A percentile compares a stretch with the other conserved stretches of the same genome.
These are phyloP conservation scores for Wickerhamomyces queroliae DNA, from an alignment of 805 yeast species.

Conservation along the genomic window DNA sequence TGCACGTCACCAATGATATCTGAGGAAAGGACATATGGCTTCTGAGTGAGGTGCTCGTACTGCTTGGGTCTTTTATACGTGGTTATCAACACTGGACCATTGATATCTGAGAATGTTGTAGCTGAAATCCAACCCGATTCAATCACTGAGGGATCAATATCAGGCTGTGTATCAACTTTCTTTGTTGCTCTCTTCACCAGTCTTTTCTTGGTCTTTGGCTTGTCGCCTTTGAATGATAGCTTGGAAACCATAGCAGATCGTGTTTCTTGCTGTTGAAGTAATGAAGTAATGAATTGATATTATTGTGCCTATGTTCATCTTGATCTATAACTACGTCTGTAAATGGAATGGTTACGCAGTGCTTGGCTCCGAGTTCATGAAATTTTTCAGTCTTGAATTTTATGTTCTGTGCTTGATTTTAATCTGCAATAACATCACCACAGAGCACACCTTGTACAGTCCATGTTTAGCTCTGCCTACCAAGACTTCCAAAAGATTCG, in stretches of 20 bases:
- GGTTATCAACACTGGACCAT: conserved; percentile 28
- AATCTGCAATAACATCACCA: too few relatives aligned
- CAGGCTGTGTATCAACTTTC: conserved; percentile 2
- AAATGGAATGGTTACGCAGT: too few relatives aligned
- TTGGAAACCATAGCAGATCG: conserved; percentile 33
- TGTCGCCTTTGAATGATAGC: conserved; percentile 32
- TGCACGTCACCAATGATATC: conserved; percentile 3
- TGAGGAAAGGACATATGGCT: not conserved
- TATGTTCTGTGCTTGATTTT: too few relatives aligned
- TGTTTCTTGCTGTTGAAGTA: too few relatives aligned
- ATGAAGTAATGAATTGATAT: too few relatives aligned
- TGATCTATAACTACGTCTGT: too few relatives aligned
- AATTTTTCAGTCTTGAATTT: too few relatives aligned
- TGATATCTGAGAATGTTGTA: conserved; percentile 17
- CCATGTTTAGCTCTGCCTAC: too few relatives aligned
- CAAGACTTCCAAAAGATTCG: too few relatives aligned
- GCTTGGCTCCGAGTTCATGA: too few relatives aligned
- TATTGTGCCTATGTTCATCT: too few relatives aligned
- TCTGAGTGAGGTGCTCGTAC: not conserved
- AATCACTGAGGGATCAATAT: conserved; percentile 4
- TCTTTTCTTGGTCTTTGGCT: conserved; percentile 15
- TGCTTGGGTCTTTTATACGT: not conserved
- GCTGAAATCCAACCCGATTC: conserved; percentile 24
- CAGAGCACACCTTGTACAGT: too few relatives aligned
- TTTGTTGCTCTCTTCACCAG: not conserved